A percentile compares a stretch with the other conserved stretches of the same genome.
Evolutionary conservation across 768 basidiomycete species (phyloP).

Genomic region (Tylopilus balloui): DNA sequence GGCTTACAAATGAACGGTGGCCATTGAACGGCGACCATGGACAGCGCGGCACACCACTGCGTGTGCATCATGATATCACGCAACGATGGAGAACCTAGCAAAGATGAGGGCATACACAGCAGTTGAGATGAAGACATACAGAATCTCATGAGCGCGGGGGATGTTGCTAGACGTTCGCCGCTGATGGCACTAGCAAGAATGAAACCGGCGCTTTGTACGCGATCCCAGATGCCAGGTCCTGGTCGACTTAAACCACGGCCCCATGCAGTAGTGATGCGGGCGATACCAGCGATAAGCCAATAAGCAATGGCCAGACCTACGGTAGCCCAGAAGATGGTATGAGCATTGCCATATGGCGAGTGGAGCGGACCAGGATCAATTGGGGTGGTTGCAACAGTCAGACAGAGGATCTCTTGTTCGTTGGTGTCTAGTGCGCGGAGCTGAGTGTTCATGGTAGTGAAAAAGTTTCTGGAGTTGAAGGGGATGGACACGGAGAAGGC

Average conservation of each 20-base stretch:
- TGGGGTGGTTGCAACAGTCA: slow-evolving; percentile 75
- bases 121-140: slow-evolving; percentile 46
- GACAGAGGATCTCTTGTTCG: slow-evolving; percentile 75
- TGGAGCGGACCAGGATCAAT: slow-evolving; percentile 53
- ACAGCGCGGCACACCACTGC: slow-evolving; percentile 84
- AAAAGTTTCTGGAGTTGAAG: slow-evolving; percentile 57
- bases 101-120: slow-evolving; percentile 13
- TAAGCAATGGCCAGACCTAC: slow-evolving; percentile 74
- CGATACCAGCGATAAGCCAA: slow-evolving; percentile 77
- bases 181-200: slow-evolving; percentile 91
- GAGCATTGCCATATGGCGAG: slow-evolving; percentile 61
- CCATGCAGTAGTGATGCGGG: slow-evolving; percentile 83
- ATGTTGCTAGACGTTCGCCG: slow-evolving; percentile 81
- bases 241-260: slow-evolving; percentile 58
- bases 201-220: slow-evolving; percentile 79
- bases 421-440: slow-evolving; percentile 87
- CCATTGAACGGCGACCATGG: slow-evolving; percentile 96
- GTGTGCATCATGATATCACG: slow-evolving; percentile 91
- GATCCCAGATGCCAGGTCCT: slow-evolving; percentile 59
- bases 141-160: slow-evolving; percentile 84
- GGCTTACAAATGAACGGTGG: slow-evolving; percentile 83
- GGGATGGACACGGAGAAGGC: slow-evolving; percentile 75
- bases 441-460: slow-evolving; percentile 81
- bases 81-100: slow-evolving; percentile 81
- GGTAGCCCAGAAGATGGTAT: slow-evolving; percentile 67